Base-by-base conservation (phyloP, 2,329 filamentous ascomycete genomes). In the Aureobasidium leucospermi region DNA sequence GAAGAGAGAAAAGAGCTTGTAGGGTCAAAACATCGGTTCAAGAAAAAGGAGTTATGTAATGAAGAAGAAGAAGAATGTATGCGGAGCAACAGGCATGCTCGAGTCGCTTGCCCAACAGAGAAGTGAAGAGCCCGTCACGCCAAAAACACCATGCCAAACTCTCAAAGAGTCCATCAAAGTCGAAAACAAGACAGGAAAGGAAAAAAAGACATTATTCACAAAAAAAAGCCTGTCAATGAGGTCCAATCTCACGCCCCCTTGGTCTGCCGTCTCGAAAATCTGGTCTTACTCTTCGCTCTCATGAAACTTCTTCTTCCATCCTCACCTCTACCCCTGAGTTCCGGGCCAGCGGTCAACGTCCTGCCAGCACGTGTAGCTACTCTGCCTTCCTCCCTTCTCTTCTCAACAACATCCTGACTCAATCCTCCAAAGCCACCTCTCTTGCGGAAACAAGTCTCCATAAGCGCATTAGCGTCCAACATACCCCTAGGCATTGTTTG, bases 401-500 rank as follows among this genome's bases (percentile, higher is more conserved):
- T 82, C 65, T 96, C 91, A 61, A 96, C 89, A 4, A 85, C 83
- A 15, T 87, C 86, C 71, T 96, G 90, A 67, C 85, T 91, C 16
- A 96, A 78, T 67, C 91, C 87, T 6, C 86, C 87, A 65, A 93
- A 91, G 5, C 89, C 89, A 68, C 89, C 84, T 36, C 70, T 42
- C 46, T 69, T 64, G 65, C 86, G 85, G 71, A 94, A 92, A 64
- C 89, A 95, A 8, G 89, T 82, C 64, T 96, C 90, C 77, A 96
- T 84, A 13, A 97, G 76, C 2, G 77, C 77, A 67, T 95, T 96
- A 58, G 88, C 87, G 71, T 97, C 90, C 19, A 96, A 73, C 67
- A 96, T 81, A 58, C 82, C 83, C 57, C 93, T 82, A 0, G 93
- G 93, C 32, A 96, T 85, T 1, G 86, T 86, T 76, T 97, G 93